Evolutionary conservation across 257 asterid species (phyloP).

Genomic region (Ballota nigra): DNA sequence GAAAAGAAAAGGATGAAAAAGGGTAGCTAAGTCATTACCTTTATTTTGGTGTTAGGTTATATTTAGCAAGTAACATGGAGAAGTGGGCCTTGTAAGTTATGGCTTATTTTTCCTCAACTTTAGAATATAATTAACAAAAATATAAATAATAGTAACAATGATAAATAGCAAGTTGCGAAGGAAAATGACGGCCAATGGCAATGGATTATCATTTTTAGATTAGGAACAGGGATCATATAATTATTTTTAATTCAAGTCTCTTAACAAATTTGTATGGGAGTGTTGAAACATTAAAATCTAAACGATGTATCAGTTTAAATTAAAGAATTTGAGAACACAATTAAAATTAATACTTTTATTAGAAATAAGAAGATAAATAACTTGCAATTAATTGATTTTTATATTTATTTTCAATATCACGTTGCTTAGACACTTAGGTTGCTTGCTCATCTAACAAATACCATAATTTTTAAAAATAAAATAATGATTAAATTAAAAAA

Average conservation of each 20-base stretch:
- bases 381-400: too few species aligned
- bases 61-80: constrained; percentile 19
- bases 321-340: neutral
- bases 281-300: neutral
- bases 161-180: neutral
- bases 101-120: constrained; percentile 10
- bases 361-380: neutral
- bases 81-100: constrained; percentile 19
- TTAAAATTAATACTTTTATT: neutral
- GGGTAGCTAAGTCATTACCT: constrained; percentile 11
- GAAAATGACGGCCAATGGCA: neutral
- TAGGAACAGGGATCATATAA: neutral
- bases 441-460: neutral
- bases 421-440: neutral
- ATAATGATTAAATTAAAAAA: neutral
- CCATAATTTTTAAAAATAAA: neutral
- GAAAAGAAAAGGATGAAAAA: neutral
- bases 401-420: neutral
- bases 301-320: neutral
- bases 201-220: neutral
- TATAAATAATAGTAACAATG: neutral
- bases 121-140: neutral
- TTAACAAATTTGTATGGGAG: too few species aligned
- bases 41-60: constrained; percentile 20
- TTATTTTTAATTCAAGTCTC: neutral